phyloP scores from a whole-genome alignment of 2,329 filamentous ascomycete genomes.

The Colletotrichum musicola region DNA sequence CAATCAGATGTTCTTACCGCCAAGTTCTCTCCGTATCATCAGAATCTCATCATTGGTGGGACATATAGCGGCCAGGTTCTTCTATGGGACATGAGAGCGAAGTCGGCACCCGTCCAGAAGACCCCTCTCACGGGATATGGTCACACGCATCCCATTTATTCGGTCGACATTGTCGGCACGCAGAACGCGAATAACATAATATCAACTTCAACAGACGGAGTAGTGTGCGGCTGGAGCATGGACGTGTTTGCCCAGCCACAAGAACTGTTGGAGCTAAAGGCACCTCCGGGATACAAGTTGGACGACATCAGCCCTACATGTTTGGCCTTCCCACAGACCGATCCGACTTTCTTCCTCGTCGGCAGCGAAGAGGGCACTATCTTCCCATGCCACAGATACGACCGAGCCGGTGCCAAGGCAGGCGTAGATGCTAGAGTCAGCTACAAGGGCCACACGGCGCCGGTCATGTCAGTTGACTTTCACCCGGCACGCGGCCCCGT shows the following conservation, averaged over 20 bases:
- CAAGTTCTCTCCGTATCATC: conserved; percentile 98
- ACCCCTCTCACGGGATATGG: conserved; percentile 95
- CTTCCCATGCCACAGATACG: conserved; percentile 96
- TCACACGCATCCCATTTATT: conserved; percentile 97
- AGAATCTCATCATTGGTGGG: conserved; percentile 94
- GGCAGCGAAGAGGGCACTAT: conserved; percentile 97
- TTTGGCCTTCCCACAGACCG: conserved; percentile 93
- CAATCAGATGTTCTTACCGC: conserved; percentile 95
- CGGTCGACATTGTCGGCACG: conserved; percentile 93
- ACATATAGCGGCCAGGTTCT: conserved; percentile 97
- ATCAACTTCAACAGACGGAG: conserved; percentile 94
- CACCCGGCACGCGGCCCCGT: conserved; percentile 93
- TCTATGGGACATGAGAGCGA: conserved; percentile 95
- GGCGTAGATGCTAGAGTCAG: conserved; percentile 90
- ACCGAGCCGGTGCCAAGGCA: conserved; percentile 95
- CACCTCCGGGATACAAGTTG: conserved; percentile 87
- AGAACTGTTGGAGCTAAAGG: conserved; percentile 89
- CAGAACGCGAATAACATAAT: conserved; percentile 99
- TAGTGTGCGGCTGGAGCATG: conserved; percentile 96
- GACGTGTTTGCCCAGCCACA: conserved; percentile 98
- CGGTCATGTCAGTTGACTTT: conserved; percentile 96
- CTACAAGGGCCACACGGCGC: conserved; percentile 91
- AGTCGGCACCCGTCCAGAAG: conserved; percentile 91
- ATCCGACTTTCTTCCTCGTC: conserved; percentile 97
- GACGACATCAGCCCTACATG: conserved; percentile 96